A percentile compares a stretch with the other conserved stretches of the same genome.
Conservation (phyloP, 495 filamentous ascomycete species). For the Cercophora newfieldiana region DNA sequence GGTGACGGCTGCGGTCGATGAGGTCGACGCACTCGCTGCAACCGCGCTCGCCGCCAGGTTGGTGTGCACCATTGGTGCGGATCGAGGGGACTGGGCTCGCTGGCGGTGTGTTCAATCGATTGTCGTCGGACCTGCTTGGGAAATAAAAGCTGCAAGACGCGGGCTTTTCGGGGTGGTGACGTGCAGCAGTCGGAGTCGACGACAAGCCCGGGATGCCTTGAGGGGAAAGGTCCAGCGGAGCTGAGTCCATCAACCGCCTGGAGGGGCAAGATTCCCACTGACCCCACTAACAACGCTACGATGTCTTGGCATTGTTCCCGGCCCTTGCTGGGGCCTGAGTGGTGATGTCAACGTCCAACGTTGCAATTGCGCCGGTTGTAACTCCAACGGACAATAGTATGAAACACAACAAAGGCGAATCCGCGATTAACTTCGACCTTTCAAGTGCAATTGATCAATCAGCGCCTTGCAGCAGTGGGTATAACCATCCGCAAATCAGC, state of each 20-base stretch:
- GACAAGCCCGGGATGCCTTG: too few relatives aligned
- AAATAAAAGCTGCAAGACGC: not conserved
- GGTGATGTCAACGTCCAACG: not conserved
- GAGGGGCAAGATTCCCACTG: not conserved
- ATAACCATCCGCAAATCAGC: not conserved
- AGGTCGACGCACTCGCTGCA: conserved; percentile 30
- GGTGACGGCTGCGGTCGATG: conserved; percentile 22
- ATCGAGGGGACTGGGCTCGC: not conserved
- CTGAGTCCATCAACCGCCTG: too few relatives aligned
- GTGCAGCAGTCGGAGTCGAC: not conserved
- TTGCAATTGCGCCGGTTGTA: not conserved
- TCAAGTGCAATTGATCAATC: not conserved
- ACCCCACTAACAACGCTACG: not conserved
- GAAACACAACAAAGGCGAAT: too few relatives aligned
- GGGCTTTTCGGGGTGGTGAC: not conserved
- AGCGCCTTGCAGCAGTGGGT: not conserved
- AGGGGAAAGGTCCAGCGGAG: too few relatives aligned
- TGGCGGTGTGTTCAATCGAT: not conserved
- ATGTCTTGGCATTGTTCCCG: not conserved
- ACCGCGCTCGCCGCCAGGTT: conserved; percentile 20
- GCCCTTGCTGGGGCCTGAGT: not conserved
- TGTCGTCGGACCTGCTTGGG: not conserved
- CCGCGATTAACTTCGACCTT: not conserved
- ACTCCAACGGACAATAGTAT: not conserved
- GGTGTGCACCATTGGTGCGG: conserved; percentile 39